Conservation (phyloP, 2,329 filamentous ascomycete genomes). For the Epichloe aotearoae region DNA sequence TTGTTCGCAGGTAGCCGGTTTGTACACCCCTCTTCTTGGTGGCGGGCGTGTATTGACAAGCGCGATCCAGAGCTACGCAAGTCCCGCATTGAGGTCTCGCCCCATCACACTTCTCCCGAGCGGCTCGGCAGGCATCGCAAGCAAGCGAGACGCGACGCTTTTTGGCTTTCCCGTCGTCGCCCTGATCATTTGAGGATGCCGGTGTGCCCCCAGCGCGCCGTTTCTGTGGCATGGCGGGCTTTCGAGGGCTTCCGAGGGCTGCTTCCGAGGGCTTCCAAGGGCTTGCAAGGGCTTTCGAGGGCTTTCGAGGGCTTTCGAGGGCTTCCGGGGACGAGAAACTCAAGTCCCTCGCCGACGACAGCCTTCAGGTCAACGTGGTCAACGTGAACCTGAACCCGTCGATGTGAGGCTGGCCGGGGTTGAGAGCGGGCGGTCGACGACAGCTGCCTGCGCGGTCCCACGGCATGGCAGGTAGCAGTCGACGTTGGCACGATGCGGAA, state of each 20-base stretch:
- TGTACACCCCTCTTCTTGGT: constrained; percentile 67
- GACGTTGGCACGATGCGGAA: not conserved
- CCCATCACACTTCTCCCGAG: constrained; percentile 62
- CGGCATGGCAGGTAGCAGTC: not conserved
- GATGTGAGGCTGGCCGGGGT: not conserved
- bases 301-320: too few relatives aligned
- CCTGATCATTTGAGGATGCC: not conserved
- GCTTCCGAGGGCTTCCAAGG: too few relatives aligned
- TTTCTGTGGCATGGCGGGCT: constrained; percentile 26
- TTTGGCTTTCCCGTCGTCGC: constrained; percentile 24
- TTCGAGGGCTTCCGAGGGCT: too few relatives aligned
- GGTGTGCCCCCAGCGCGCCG: constrained; percentile 14
- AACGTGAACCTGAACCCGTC: not conserved
- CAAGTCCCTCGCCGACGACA: not conserved
- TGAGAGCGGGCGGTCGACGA: not conserved
- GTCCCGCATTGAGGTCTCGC: constrained; percentile 52
- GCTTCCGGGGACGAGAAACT: too few relatives aligned
- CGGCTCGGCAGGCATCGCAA: constrained; percentile 54
- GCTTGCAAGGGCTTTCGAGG: too few relatives aligned
- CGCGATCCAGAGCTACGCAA: constrained; percentile 47
- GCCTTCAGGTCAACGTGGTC: not conserved
- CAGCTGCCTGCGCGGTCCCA: not conserved
- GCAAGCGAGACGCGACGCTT: constrained; percentile 54
- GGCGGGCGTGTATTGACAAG: constrained; percentile 59
- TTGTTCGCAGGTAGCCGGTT: constrained; percentile 64